Conservation (phyloP, 768 basidiomycete genomes). For the Galerina marginata region DNA sequence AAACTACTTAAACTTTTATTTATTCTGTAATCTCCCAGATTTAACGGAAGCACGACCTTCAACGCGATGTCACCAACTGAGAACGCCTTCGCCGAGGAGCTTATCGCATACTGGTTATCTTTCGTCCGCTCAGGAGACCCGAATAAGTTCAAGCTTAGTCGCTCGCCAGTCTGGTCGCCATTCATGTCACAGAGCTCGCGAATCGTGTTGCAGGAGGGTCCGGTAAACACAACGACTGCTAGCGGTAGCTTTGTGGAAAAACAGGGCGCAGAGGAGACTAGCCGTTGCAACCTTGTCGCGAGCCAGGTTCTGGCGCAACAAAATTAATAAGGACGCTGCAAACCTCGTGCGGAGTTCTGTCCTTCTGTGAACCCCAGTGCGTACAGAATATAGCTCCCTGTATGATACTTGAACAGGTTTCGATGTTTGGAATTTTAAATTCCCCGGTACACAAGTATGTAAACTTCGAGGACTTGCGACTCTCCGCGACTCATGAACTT, state of each 20-base stretch:
- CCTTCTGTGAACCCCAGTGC: too few species aligned
- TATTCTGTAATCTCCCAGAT: slow-evolving; percentile 29
- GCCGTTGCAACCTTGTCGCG: slow-evolving; percentile 23
- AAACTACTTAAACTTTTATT: not conserved
- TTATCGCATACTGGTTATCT: slow-evolving; percentile 71
- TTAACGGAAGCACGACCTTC: slow-evolving; percentile 60
- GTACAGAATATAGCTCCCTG: too few species aligned
- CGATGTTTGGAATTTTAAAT: too few species aligned
- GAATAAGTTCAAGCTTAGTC: slow-evolving; percentile 56
- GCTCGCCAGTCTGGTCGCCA: slow-evolving; percentile 53
- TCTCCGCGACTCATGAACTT: too few species aligned
- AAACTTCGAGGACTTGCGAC: too few species aligned
- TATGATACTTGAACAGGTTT: too few species aligned
- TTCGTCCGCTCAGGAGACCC: slow-evolving; percentile 64
- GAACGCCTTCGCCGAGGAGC: slow-evolving; percentile 57
- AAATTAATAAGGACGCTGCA: slow-evolving; percentile 10
- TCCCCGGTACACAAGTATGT: too few species aligned
- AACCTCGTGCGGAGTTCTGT: too few species aligned
- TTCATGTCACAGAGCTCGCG: slow-evolving; percentile 21
- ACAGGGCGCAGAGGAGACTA: slow-evolving; percentile 14
- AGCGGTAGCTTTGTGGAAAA: slow-evolving; percentile 25
- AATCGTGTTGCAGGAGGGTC: slow-evolving; percentile 22
- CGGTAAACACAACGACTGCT: slow-evolving; percentile 10
- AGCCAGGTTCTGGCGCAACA: slow-evolving; percentile 19
- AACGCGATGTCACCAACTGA: slow-evolving; percentile 50